Conservation (phyloP, 2,329 filamentous ascomycete species). For the Pyrenochaeta sp. region DNA sequence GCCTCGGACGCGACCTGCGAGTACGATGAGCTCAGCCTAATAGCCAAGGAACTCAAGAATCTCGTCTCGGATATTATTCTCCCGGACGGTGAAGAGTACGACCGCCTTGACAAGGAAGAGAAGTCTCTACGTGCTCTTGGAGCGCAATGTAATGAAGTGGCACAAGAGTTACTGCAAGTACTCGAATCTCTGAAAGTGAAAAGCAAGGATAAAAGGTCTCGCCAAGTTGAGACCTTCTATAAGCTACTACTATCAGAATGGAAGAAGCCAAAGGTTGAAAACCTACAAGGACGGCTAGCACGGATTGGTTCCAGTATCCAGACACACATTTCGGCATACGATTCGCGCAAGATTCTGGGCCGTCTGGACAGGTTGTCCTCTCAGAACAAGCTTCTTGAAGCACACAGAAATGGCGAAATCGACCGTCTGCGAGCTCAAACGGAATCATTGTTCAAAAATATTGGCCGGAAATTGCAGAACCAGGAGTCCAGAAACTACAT, state of each 20-base stretch:
- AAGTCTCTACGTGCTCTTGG: neutral
- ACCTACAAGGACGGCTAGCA: neutral
- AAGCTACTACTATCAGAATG: neutral
- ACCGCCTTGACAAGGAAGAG: neutral
- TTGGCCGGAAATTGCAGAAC: neutral
- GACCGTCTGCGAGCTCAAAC: neutral
- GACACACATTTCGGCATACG: neutral
- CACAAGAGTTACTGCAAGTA: neutral
- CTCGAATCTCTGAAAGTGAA: slow-evolving; percentile 1
- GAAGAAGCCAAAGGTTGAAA: slow-evolving; percentile 1
- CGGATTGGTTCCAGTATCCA: neutral
- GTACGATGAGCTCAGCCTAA: neutral
- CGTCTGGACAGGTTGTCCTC: neutral
- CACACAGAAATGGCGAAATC: neutral
- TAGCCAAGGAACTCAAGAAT: neutral
- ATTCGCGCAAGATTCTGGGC: neutral
- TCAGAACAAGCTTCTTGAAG: neutral
- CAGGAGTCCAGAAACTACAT: neutral
- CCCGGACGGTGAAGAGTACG: neutral
- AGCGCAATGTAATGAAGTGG: neutral
- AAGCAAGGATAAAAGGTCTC: neutral
- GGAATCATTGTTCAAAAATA: neutral
- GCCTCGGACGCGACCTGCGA: neutral
- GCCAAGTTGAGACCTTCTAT: neutral
- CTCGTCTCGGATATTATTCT: neutral